A percentile compares a stretch with the other conserved stretches of the same genome.
These are phyloP conservation scores for Dinochytrium kinnereticum DNA, from an alignment of 371 early-diverging fungal genomes.

Conservation along the genomic window DNA sequence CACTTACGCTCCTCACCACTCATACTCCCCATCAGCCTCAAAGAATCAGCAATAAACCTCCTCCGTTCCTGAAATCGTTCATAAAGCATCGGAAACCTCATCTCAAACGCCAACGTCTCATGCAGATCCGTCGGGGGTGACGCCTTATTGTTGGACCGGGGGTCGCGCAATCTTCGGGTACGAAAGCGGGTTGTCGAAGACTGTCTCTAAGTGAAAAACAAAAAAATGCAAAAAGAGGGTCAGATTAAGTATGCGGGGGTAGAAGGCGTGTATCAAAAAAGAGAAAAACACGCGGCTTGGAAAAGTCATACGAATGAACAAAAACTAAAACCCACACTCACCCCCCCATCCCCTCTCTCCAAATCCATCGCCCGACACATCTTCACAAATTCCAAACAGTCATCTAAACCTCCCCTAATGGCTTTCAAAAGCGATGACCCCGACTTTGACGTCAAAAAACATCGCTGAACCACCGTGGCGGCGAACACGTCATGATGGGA, in stretches of 20 bases:
- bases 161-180: too few relatives aligned
- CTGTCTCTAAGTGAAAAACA: too few relatives aligned
- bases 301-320: too few relatives aligned
- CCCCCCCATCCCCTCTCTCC: not conserved
- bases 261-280: too few relatives aligned
- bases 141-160: too few relatives aligned
- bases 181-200: too few relatives aligned
- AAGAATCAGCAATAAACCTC: not conserved
- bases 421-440: not conserved
- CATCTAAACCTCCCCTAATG: not conserved
- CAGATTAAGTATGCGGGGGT: too few relatives aligned
- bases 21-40: not conserved
- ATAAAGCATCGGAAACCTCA: not conserved
- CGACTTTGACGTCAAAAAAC: not conserved
- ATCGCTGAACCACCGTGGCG: not conserved
- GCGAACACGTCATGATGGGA: not conserved
- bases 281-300: too few relatives aligned
- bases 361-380: not conserved
- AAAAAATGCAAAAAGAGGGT: too few relatives aligned
- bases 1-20: not conserved
- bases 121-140: not conserved
- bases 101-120: constrained; percentile 3
- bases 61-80: not conserved
- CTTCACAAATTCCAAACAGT: not conserved
- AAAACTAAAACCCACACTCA: not conserved